phyloP scores from a whole-genome alignment of 257 asterid species.

The Plantago major region DNA sequence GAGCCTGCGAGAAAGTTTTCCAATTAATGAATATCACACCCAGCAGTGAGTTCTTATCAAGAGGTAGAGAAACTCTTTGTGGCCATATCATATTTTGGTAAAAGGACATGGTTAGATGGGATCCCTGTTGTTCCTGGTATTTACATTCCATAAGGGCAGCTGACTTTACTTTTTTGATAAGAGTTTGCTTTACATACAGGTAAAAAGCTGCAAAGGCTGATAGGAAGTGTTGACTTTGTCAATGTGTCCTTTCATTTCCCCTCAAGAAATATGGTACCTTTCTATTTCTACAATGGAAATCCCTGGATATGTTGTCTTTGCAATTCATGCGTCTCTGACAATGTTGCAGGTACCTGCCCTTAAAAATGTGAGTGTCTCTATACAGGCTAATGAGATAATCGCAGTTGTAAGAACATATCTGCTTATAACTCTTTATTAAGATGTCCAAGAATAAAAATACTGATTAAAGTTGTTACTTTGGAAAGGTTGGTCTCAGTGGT shows the following conservation, averaged over 20 bases:
- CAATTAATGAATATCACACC: slow-evolving; percentile 44
- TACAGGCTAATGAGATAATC: slow-evolving; percentile 40
- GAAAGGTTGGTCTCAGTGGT: slow-evolving; percentile 47
- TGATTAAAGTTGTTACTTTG: slow-evolving; percentile 16
- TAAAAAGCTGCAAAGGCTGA: slow-evolving; percentile 32
- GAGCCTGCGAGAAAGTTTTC: slow-evolving; percentile 52
- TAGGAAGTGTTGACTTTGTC: slow-evolving; percentile 39
- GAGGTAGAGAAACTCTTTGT: slow-evolving; percentile 26
- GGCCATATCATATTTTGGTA: not conserved
- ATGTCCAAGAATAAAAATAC: slow-evolving; percentile 15
- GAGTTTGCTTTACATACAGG: slow-evolving; percentile 21
- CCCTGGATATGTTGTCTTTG: slow-evolving; percentile 2
- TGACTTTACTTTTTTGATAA: too few species aligned
- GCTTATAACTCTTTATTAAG: slow-evolving; percentile 2
- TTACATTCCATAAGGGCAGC: too few species aligned
- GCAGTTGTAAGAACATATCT: slow-evolving; percentile 34
- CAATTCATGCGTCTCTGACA: slow-evolving; percentile 13
- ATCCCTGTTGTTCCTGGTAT: not conserved
- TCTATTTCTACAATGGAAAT: not conserved
- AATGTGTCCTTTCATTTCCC: slow-evolving; percentile 40
- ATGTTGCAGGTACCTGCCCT: slow-evolving; percentile 36
- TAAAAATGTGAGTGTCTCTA: slow-evolving; percentile 33
- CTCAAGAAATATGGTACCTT: slow-evolving; percentile 39
- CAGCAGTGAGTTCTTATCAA: slow-evolving; percentile 32
- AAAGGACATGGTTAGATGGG: too few species aligned